Evolutionary conservation across 768 basidiomycete species (phyloP).

Genomic region (Mycena kentingensis): DNA sequence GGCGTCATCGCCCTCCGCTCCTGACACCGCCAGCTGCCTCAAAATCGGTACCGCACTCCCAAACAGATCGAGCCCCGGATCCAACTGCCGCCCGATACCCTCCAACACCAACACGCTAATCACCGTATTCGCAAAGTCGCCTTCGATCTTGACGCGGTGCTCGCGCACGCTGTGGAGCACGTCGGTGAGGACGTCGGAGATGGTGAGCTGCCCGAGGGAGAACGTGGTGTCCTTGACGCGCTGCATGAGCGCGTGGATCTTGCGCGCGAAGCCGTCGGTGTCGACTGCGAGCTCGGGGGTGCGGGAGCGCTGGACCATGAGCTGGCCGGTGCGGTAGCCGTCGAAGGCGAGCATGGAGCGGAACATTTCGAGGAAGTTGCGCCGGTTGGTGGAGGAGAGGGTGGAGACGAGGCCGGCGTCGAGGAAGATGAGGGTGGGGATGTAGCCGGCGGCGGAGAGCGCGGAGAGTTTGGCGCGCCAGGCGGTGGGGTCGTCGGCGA

Average conservation of each 20-base stretch:
- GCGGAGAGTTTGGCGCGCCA: constrained; percentile 73
- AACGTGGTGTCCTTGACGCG: constrained; percentile 96
- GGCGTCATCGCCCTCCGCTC: too few species aligned
- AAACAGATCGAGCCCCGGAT: constrained; percentile 91
- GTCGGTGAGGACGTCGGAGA: constrained; percentile 88
- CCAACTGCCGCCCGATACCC: constrained; percentile 92
- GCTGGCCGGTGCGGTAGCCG: constrained; percentile 90
- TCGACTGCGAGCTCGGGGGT: constrained; percentile 89
- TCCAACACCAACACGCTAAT: constrained; percentile 91
- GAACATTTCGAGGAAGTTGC: constrained; percentile 96
- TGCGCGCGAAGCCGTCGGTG: constrained; percentile 92
- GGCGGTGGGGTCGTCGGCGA: constrained; percentile 55
- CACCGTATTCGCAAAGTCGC: constrained; percentile 97
- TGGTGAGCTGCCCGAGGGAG: constrained; percentile 94
- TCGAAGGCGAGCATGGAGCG: constrained; percentile 95
- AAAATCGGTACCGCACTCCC: constrained; percentile 94
- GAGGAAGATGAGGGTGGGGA: constrained; percentile 94
- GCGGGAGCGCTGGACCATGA: constrained; percentile 95
- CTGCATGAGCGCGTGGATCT: constrained; percentile 95
- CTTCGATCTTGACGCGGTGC: constrained; percentile 98
- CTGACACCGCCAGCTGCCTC: constrained; percentile 85
- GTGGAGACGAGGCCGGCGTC: constrained; percentile 95
- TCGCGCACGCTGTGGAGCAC: constrained; percentile 83
- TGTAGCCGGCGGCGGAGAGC: constrained; percentile 74
- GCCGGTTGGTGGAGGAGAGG: constrained; percentile 77